phyloP scores from a whole-genome alignment of 2,329 filamentous ascomycete species.

The Cladophialophora yegresii region DNA sequence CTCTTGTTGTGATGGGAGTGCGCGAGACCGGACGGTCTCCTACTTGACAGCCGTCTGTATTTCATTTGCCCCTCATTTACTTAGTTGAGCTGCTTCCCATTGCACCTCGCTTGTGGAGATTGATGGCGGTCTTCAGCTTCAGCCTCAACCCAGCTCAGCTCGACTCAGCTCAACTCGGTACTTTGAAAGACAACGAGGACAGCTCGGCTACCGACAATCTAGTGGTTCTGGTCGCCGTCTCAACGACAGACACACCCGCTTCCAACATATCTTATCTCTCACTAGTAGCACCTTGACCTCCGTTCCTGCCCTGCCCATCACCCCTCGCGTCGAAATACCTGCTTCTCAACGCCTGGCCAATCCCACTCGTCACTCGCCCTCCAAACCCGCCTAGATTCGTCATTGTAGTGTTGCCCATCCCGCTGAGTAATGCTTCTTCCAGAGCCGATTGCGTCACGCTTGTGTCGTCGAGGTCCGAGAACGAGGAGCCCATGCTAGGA shows the following conservation, averaged over 20 bases:
- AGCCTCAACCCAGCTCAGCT: neutral
- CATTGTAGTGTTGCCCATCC: conserved; percentile 56
- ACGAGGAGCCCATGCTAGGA: conserved; percentile 66
- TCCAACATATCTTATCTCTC: conserved; percentile 4
- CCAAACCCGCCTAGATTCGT: conserved; percentile 46
- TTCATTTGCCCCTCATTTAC: too few species aligned
- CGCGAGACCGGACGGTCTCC: too few species aligned
- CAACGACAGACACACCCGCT: neutral
- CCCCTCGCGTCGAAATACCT: conserved; percentile 47
- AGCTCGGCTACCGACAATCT: too few species aligned
- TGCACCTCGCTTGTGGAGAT: neutral
- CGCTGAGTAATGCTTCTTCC: conserved; percentile 64
- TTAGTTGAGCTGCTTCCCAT: neutral
- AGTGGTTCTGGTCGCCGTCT: neutral
- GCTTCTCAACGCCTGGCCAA: conserved; percentile 58
- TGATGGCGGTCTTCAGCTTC: neutral
- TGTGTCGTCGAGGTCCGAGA: conserved; percentile 66
- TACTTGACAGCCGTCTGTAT: too few species aligned
- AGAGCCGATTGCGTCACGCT: conserved; percentile 66
- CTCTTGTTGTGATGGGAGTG: too few species aligned
- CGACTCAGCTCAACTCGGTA: neutral
- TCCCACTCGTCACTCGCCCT: conserved; percentile 51
- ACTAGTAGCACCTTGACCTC: neutral
- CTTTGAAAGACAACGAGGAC: too few species aligned
- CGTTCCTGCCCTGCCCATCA: conserved; percentile 8